phyloP scores from a whole-genome alignment of 495 filamentous ascomycete genomes.

The Penicillium alfredii region DNA sequence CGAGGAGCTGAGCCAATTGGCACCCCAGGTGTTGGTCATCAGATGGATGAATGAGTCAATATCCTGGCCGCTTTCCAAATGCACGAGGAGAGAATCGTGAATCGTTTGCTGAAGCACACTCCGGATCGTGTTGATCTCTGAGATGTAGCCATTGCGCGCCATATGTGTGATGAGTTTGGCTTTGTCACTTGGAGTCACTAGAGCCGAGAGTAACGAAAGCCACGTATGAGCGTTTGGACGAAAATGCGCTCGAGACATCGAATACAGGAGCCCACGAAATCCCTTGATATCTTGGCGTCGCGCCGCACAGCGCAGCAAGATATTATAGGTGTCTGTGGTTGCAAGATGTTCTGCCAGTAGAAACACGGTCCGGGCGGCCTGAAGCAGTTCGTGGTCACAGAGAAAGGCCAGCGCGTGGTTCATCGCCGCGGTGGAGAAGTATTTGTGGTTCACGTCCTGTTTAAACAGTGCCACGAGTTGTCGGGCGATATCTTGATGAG shows the following conservation, averaged over 20 bases:
- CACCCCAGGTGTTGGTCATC: constrained; percentile 23
- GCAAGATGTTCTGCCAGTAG: constrained; percentile 27
- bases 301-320: constrained; percentile 35
- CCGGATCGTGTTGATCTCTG: constrained; percentile 16
- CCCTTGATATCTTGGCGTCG: constrained; percentile 26
- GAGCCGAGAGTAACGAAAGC: constrained; percentile 33
- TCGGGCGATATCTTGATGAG: constrained; percentile 8
- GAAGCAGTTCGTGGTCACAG: constrained; percentile 25
- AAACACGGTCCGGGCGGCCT: constrained; percentile 26
- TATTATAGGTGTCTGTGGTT: constrained; percentile 40
- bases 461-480: constrained; percentile 23
- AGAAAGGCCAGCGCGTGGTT: constrained; percentile 37
- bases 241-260: constrained; percentile 31
- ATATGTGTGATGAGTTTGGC: constrained; percentile 29
- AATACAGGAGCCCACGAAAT: constrained; percentile 27
- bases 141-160: constrained; percentile 27
- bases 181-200: constrained; percentile 29
- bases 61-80: constrained; percentile 29
- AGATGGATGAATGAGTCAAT: constrained; percentile 31
- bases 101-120: constrained; percentile 27
- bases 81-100: constrained; percentile 26
- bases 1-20: constrained; percentile 30
- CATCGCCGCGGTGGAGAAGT: constrained; percentile 36
- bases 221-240: constrained; percentile 41
- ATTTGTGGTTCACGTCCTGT: constrained; percentile 13